Evolutionary conservation across 495 filamentous ascomycete genomes (phyloP), one percentile per base, ranked within the genome.

Genomic region (Aspergillus biplanus): DNA sequence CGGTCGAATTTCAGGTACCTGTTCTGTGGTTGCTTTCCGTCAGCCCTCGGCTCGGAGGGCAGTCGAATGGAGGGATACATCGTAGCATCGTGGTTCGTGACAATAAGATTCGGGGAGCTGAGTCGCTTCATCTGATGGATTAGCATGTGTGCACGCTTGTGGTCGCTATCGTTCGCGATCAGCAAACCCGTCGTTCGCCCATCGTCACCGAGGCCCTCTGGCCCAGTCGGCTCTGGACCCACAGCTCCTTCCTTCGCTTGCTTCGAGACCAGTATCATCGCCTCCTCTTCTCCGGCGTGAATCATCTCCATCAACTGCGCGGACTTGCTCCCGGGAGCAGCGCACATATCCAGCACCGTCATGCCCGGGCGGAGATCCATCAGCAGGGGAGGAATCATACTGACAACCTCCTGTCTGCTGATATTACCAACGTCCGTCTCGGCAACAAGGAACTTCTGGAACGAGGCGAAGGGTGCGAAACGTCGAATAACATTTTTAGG

Each of bases 401-500:
- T 96, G 63, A 99, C 95, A 21, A 94, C 87, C 78, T 99, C 95
- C 76, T 99, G 95, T 67, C 95, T 86, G 74, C 89, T 96, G 71
- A 99, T 98, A 71, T 98, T 99, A 70, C 95, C 95, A 56, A 97
- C 91, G 50, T 90, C 92, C 11, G 95, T 97, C 80, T 99, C 95
- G 32, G 93, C 93, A 27, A 99, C 95, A n/a, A 99, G 80, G 81
- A 96, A 99, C 72, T 95, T 96, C 75, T 99, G 95, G 75, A 99
- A 98, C 15, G 89, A 89, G 50, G 91, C 86, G 73, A 99, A 99
- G 3, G 96, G 96, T 6, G 90, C 85, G 73, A 95, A 96, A 63
- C 91, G 91, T 58, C 96, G 88, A 66, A 98, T 81, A 59, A 97
- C 88, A 62, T 95, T 89, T 80, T 98, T 98, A 16, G 95, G 92